phyloP scores from a whole-genome alignment of 2,329 filamentous ascomycete species.

The Sporothrix protearum region DNA sequence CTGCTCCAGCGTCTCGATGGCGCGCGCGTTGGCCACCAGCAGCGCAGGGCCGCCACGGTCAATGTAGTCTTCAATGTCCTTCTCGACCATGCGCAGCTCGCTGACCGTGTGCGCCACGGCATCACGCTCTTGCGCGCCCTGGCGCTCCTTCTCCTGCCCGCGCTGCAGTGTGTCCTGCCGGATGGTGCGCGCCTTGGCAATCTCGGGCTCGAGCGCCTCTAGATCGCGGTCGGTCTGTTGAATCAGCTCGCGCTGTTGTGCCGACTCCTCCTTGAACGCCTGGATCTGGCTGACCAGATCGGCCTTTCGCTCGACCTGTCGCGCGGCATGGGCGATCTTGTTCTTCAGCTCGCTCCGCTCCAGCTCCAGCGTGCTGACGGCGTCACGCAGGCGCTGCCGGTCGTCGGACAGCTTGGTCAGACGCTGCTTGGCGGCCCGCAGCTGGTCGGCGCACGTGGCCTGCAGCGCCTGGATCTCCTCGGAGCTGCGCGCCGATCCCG shows the following conservation, averaged over 20 bases:
- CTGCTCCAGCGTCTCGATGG: constrained; percentile 64
- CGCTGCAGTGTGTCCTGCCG: constrained; percentile 73
- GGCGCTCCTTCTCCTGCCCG: constrained; percentile 68
- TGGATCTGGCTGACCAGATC: constrained; percentile 68
- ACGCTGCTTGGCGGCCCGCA: constrained; percentile 59
- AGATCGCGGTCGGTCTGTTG: constrained; percentile 69
- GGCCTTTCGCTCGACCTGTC: constrained; percentile 77
- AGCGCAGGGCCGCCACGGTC: constrained; percentile 70
- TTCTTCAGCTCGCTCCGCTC: constrained; percentile 71
- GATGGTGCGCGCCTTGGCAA: constrained; percentile 69
- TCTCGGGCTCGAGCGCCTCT: constrained; percentile 68
- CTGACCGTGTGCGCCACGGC: constrained; percentile 69
- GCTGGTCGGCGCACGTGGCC: constrained; percentile 62
- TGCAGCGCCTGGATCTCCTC: constrained; percentile 81
- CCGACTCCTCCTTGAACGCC: constrained; percentile 64
- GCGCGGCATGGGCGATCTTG: constrained; percentile 65
- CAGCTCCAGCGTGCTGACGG: constrained; percentile 68
- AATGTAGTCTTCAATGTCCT: constrained; percentile 76
- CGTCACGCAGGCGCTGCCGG: constrained; percentile 65
- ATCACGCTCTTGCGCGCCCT: constrained; percentile 66
- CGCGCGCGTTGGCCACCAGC: constrained; percentile 64
- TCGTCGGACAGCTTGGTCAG: constrained; percentile 65
- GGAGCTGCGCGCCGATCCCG: constrained; percentile 58
- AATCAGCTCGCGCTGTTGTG: constrained; percentile 66
- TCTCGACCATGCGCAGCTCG: constrained; percentile 70